A percentile compares a stretch with the other conserved stretches of the same genome.
Evolutionary conservation across 768 basidiomycete species (phyloP).

Genomic region (Pleurotus pulmonarius): DNA sequence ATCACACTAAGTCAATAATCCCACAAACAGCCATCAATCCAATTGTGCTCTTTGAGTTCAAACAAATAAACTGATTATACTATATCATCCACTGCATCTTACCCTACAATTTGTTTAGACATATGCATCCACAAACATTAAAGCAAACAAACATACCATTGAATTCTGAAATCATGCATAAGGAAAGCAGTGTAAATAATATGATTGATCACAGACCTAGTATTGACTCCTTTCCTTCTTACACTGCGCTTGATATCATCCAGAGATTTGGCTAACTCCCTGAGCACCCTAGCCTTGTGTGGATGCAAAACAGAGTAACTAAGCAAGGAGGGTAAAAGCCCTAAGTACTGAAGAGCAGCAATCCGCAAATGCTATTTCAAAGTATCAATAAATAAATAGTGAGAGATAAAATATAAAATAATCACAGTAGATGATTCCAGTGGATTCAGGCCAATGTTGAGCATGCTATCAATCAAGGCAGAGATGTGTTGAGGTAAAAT

Average conservation of each 20-base stretch:
- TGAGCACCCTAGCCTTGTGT: slow-evolving; percentile 67
- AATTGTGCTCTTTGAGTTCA: too few relatives aligned
- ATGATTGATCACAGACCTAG: slow-evolving; percentile 33
- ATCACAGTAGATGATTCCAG: slow-evolving; percentile 57
- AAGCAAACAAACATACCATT: too few relatives aligned
- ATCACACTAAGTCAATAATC: too few relatives aligned
- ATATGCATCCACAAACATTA: too few relatives aligned
- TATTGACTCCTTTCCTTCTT: slow-evolving; percentile 85
- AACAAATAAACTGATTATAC: too few relatives aligned
- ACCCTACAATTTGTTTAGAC: too few relatives aligned
- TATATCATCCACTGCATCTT: too few relatives aligned
- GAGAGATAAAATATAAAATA: neutral
- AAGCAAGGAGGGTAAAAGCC: slow-evolving; percentile 67
- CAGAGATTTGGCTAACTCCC: slow-evolving; percentile 67
- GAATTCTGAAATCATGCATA: too few relatives aligned
- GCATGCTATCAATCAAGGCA: slow-evolving; percentile 66
- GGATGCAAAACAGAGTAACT: slow-evolving; percentile 84
- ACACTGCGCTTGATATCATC: slow-evolving; percentile 90
- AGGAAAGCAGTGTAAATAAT: too few relatives aligned
- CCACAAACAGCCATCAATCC: too few relatives aligned
- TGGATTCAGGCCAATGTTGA: slow-evolving; percentile 54
- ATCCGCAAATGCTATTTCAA: slow-evolving; percentile 65
- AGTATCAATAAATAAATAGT: neutral
- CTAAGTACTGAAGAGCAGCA: slow-evolving; percentile 72
- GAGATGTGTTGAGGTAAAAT: slow-evolving; percentile 66